Evolutionary conservation across 768 basidiomycete genomes (phyloP), one percentile per base, ranked within the genome.

Genomic region (Suillus variegatus): DNA sequence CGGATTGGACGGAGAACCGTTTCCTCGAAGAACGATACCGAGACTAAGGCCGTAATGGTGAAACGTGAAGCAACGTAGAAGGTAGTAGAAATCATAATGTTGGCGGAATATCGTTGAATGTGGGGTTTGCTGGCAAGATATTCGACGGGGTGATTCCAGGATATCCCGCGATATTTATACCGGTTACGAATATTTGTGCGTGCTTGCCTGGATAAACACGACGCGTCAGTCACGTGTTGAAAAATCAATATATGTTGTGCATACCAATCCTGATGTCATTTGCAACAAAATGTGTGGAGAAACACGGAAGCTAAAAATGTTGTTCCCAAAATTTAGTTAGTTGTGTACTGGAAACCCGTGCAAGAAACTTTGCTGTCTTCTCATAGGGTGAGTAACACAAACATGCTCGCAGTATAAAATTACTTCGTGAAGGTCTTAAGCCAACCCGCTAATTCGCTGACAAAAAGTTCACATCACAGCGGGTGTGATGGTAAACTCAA

Each of bases 331-430:
- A 7, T 25, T 13, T 47, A 0, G n/a, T 6, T 13, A 12, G n/a
- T 49, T 49, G n/a, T 6, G 47, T 28, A 18, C 25, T 28, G 51
- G 25, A 52, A 28, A 51, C 7, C 6, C 28, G 28, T 28, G 16
- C 51, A 28, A 52, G 25, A 18, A 52, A 32, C 51, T 16, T 32
- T 16, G 8, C 28, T 18, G 51, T 32, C 51, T 10, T 9, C 8
- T 28, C 7, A 28, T 32, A 18, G 32, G 32, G 32, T 35, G 18
- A 35, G 12, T 20, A 20, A 20, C 20, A 10, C 32, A 8, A 62
- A 35, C 25, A 64, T 58, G n/a, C 32, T 70, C 44, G 65, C 43
- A 72, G 69, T 49, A 61, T 47, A 64, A 72, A 13, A 72, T 68
- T 4, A 55, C 64, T 6, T 64, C 57, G 10, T 66, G 64, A 40